Conservation (phyloP, 2,329 filamentous ascomycete genomes). For the Aspergillus unguis region DNA sequence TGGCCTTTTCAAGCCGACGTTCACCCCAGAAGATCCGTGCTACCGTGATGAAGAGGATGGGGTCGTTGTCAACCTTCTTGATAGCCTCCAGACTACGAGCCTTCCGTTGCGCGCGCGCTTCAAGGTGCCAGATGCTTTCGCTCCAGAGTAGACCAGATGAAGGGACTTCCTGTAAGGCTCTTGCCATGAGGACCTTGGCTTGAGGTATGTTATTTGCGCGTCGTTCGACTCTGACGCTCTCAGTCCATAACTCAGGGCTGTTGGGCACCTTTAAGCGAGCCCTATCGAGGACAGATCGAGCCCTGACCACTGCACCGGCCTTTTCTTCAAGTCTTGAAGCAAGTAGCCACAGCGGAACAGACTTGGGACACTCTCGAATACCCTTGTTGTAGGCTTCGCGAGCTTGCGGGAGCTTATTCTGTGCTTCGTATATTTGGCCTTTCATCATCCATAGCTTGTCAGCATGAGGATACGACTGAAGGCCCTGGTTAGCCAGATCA, state of each 20-base stretch:
- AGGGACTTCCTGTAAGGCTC: constrained; percentile 86
- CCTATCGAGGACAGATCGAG: constrained; percentile 87
- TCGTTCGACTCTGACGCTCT: constrained; percentile 89
- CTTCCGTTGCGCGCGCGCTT: constrained; percentile 87
- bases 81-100: constrained; percentile 89
- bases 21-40: constrained; percentile 96
- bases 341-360: constrained; percentile 84
- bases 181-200: constrained; percentile 89
- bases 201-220: constrained; percentile 78
- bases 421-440: constrained; percentile 89
- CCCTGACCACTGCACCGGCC: constrained; percentile 79
- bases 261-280: constrained; percentile 85
- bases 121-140: constrained; percentile 93
- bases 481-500: constrained; percentile 79
- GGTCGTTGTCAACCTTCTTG: constrained; percentile 92
- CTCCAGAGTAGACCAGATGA: constrained; percentile 84
- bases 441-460: constrained; percentile 98
- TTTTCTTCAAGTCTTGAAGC: constrained; percentile 85
- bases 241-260: constrained; percentile 79
- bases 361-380: constrained; percentile 79
- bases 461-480: constrained; percentile 79
- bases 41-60: constrained; percentile 82
- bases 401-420: constrained; percentile 75
- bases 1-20: constrained; percentile 85
- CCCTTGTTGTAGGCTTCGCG: constrained; percentile 86